Evolutionary conservation across 768 basidiomycete species (phyloP), one percentile per base, ranked within the genome.

Genomic region (Coprinopsis sp.): DNA sequence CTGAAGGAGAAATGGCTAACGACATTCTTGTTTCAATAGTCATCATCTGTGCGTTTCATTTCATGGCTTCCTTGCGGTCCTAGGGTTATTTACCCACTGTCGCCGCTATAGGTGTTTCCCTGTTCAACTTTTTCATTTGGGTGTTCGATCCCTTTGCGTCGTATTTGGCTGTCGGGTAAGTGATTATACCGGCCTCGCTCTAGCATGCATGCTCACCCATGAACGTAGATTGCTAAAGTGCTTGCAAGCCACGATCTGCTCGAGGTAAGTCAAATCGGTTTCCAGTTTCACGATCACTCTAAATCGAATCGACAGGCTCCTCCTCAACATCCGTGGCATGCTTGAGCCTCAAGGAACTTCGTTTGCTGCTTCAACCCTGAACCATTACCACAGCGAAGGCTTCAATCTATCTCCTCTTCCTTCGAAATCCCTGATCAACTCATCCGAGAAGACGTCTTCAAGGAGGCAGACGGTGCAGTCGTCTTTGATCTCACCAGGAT

Each of bases 241-340:
- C 43, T 44, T 62, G 4, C 60, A 62, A 37, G 58, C 53, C 14
- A 62, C 57, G n/a, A 62, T 60, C 16, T 56, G 56, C 39, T 58
- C 59, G 13, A 56, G 61, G 61, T 60, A 40, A 14, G 50, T 39
- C 14, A 22, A 3, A 21, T 12, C 12, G 14, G 6, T 43, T 18
- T 24, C 19, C 23, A 8, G 14, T 6, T 23, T 19, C n/a, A 30
- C 6, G 16, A 6, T 28, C 6, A 25, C 19, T 21, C 30, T 39
- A 23, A 45, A 14, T 23, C n/a, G 8, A 8, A 12, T 22, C 13
- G 13, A 29, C 37, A 62, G 60, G 46, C 29, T 62, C 19, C 36
- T 59, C n/a, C 51, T 59, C n/a, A 58, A 62, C 27, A 51, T 62
- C 16, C 52, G 60, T 40, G 58, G 53, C 21, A 51, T 57, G 46